phyloP scores from a whole-genome alignment of 2,329 filamentous ascomycete genomes.

The Cladorrhinum sp. region DNA sequence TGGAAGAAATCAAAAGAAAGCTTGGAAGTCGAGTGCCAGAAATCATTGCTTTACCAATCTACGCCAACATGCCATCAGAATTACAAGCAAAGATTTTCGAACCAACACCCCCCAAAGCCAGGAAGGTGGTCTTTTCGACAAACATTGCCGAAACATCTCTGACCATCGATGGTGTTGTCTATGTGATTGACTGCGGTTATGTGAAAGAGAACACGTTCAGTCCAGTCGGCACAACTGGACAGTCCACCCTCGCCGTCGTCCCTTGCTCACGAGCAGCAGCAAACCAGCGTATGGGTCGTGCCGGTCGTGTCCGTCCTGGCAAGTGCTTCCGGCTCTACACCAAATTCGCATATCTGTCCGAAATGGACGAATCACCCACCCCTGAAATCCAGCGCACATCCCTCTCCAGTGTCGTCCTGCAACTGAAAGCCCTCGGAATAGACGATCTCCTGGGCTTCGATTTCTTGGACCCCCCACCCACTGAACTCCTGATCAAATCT shows the following conservation, averaged over 20 bases:
- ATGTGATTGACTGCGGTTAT: slow-evolving; percentile 92
- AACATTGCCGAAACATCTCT: slow-evolving; percentile 97
- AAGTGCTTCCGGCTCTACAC: slow-evolving; percentile 95
- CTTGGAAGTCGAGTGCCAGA: slow-evolving; percentile 81
- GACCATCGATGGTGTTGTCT: slow-evolving; percentile 94
- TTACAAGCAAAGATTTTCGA: slow-evolving; percentile 93
- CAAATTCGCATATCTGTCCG: slow-evolving; percentile 90
- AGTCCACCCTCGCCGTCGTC: slow-evolving; percentile 87
- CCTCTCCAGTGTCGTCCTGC: slow-evolving; percentile 76
- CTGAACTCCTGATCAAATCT: slow-evolving; percentile 82
- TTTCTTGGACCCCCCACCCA: slow-evolving; percentile 90
- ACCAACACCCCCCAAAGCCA: slow-evolving; percentile 76
- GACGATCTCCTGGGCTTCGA: slow-evolving; percentile 92
- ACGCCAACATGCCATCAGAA: slow-evolving; percentile 87
- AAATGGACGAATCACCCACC: slow-evolving; percentile 86
- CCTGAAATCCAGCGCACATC: slow-evolving; percentile 93
- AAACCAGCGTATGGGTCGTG: slow-evolving; percentile 88
- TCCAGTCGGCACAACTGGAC: slow-evolving; percentile 68
- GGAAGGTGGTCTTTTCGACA: slow-evolving; percentile 91
- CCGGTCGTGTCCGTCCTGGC: slow-evolving; percentile 85
- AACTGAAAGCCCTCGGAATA: slow-evolving; percentile 86
- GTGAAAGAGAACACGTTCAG: slow-evolving; percentile 96
- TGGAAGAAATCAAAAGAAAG: slow-evolving; percentile 83
- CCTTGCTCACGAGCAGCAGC: slow-evolving; percentile 89
- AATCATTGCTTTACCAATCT: slow-evolving; percentile 88